Conservation (phyloP, 129 eudicot genomes). For the Artemisia tridentata region DNA sequence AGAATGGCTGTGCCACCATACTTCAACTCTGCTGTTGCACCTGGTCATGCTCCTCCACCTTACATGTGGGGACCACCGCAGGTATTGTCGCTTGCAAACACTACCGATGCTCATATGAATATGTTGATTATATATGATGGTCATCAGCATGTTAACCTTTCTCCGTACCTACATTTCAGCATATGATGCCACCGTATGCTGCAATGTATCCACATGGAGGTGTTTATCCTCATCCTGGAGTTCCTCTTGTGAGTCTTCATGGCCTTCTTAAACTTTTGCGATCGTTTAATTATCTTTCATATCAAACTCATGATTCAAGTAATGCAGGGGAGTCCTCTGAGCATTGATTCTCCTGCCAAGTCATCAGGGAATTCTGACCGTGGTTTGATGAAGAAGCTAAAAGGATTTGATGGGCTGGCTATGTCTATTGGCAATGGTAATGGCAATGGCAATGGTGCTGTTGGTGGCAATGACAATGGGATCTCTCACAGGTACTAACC, state of each 20-base stretch:
- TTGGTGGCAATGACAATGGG: conserved; percentile 47
- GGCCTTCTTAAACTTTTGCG: neutral
- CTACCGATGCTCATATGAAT: neutral
- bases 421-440: conserved; percentile 84
- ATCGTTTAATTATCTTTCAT: neutral
- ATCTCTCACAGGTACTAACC: conserved; percentile 61
- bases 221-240: conserved; percentile 88
- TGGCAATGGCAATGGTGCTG: conserved; percentile 48
- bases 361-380: conserved; percentile 67
- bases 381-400: conserved; percentile 73
- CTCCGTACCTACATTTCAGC: conserved; percentile 40
- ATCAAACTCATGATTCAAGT: conserved; percentile 17
- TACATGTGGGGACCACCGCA: conserved; percentile 99
- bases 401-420: conserved; percentile 85
- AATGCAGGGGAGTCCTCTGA: conserved; percentile 65
- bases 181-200: conserved; percentile 94
- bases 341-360: conserved; percentile 77
- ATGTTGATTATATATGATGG: conserved; percentile 1
- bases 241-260: conserved; percentile 69
- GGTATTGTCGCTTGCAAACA: conserved; percentile 41
- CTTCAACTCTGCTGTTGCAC: conserved; percentile 66
- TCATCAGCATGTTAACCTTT: conserved; percentile 9
- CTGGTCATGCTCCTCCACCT: conserved; percentile 83
- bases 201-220: conserved; percentile 92
- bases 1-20: conserved; percentile 84